Base-by-base conservation (phyloP, 1,284 basidiomycete species). In the Ganoderma resinaceum region DNA sequence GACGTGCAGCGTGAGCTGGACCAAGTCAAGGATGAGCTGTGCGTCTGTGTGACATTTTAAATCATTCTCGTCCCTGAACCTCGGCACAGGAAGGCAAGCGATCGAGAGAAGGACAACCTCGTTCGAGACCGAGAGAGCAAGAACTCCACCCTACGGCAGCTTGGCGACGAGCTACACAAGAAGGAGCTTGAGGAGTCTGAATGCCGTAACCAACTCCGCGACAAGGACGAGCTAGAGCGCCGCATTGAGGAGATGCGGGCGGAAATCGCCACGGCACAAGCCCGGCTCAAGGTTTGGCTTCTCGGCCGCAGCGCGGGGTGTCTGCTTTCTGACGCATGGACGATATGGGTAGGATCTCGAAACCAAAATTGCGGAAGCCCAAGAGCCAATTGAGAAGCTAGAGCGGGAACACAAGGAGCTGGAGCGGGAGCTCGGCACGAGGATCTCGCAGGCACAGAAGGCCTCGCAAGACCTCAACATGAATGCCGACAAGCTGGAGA, bases 1-100 rank as follows among this genome's bases (percentile, higher is more conserved):
- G 95, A 96, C 62, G 91, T 98, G 2, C 93, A 97, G 77, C 81
- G 77, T 31, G 91, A 96, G 75, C 82, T 97, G 8, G 88, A 92
- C 64, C 80, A 80, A 5, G 75, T 96, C 40, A 83, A 86, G 0
- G 80, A 80, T 23, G 84, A 92, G 64, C 85, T 96, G 96, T 97
- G 72, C 75, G 91, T 80, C 29, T 62, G 31, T 62, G 20, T 33
- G 37, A 23, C 11, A 7, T 38, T 38, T 31, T 29, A 8, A 18
- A 35, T 18, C 29, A 14, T 46, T 11, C 46, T 12, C 6, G 43
- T 53, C 18, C 33, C 38, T 35, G 37, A n/a, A 4, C 23, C 18
- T 26, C 8, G 3, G 12, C 12, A 59, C 70, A 96, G 95, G 57
- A 93, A 92, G 64, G 79, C 83, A 43, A 85, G 88, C 66, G 92